Percentiles rank a stretch among this genome's conserved stretches.
phyloP scores from a whole-genome alignment of 192 early-diverging fungal genomes.

The Linnemannia elongata region DNA sequence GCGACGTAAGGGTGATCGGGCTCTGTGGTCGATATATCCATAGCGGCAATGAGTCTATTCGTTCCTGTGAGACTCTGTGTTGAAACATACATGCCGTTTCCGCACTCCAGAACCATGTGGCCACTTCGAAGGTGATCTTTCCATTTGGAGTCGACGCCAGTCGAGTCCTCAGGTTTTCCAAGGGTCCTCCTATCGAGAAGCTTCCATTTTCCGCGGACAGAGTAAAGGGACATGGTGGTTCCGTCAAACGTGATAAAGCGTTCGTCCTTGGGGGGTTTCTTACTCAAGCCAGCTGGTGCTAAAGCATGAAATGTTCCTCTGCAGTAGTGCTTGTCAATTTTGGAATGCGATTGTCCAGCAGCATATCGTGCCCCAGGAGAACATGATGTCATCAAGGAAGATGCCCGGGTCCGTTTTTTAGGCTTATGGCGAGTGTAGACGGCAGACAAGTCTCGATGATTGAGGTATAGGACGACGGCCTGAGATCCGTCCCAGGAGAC shows the following conservation, averaged over 20 bases:
- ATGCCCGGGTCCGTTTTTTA: background rate
- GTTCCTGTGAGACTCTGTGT: background rate
- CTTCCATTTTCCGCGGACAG: too few relatives aligned
- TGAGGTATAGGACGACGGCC: background rate
- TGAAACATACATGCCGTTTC: background rate
- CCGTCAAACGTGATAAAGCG: too few relatives aligned
- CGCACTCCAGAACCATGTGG: background rate
- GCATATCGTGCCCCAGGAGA: too few relatives aligned
- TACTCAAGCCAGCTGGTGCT: too few relatives aligned
- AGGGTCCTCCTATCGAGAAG: too few relatives aligned
- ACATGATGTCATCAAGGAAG: too few relatives aligned
- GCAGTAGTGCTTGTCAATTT: too few relatives aligned
- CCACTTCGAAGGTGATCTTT: background rate
- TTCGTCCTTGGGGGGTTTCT: too few relatives aligned
- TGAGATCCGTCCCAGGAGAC: background rate
- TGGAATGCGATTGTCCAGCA: too few relatives aligned
- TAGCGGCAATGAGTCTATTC: background rate
- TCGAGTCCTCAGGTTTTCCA: too few relatives aligned
- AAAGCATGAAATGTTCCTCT: too few relatives aligned
- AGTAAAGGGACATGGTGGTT: too few relatives aligned
- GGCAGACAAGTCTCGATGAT: background rate
- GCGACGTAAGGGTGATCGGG: background rate
- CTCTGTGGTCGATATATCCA: background rate
- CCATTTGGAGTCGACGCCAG: background rate
- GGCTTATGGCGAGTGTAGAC: background rate